These are phyloP conservation scores for Astragalus glycyphyllos DNA, from an alignment of 306 rosid species.

Conservation along the genomic window DNA sequence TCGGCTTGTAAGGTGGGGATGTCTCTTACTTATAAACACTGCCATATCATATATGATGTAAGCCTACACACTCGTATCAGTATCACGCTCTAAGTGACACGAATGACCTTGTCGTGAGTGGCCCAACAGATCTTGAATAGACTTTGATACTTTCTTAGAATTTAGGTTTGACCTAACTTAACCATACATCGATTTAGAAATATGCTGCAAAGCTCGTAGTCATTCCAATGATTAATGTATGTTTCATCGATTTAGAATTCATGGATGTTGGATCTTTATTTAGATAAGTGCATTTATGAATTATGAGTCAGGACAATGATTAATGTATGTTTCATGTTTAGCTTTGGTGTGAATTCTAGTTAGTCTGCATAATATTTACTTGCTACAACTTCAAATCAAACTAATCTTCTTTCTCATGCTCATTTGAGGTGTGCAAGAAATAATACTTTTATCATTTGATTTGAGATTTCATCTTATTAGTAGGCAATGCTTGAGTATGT, in stretches of 20 bases:
- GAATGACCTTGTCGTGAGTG: too few species aligned
- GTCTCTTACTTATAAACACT: too few species aligned
- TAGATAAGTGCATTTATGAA: background rate
- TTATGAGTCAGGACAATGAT: background rate
- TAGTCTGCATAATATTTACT: background rate
- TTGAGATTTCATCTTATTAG: conserved; percentile 16
- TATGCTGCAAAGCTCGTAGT: background rate
- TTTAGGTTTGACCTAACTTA: too few species aligned
- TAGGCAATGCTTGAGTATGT: conserved; percentile 3
- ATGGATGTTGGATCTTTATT: background rate
- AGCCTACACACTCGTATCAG: too few species aligned
- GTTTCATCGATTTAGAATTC: too few species aligned
- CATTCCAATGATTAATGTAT: background rate
- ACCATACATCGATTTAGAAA: background rate
- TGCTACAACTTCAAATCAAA: background rate
- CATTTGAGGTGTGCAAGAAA: conserved; percentile 18
- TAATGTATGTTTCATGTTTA: background rate
- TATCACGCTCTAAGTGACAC: too few species aligned
- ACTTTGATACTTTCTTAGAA: too few species aligned
- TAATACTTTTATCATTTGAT: conserved; percentile 5
- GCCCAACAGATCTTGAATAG: too few species aligned
- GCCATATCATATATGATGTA: too few species aligned
- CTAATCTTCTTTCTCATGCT: background rate
- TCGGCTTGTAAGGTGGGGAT: too few species aligned
- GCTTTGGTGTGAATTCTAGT: background rate